Evolutionary conservation across 108 stramenopile genomes (phyloP).

Genomic region (Nitzschia sp.): DNA sequence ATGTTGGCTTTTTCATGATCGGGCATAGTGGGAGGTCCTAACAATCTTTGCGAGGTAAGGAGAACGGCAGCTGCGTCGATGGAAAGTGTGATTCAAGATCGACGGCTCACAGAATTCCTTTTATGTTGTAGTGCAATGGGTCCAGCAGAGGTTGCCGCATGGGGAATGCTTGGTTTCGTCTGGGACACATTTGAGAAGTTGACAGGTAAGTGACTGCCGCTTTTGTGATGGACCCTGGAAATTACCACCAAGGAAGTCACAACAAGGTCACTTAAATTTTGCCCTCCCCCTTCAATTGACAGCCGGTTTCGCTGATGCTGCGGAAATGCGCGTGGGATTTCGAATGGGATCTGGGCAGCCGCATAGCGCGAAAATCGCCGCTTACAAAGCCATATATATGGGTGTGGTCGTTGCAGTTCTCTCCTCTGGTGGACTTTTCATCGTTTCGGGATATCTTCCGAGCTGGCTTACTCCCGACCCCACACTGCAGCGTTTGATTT

Average conservation of each 20-base stretch:
- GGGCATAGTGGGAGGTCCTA: conserved; percentile 52
- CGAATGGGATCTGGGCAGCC: conserved; percentile 61
- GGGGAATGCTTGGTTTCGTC: conserved; percentile 54
- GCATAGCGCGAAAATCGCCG: conserved; percentile 39
- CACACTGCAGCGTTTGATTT: conserved; percentile 60
- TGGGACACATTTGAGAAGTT: conserved; percentile 45
- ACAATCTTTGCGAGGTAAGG: conserved; percentile 42
- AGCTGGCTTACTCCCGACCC: conserved; percentile 51
- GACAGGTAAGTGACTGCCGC: conserved; percentile 22
- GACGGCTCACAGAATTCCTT: background rate
- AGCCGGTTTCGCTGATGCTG: conserved; percentile 63
- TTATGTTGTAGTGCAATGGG: conserved; percentile 29
- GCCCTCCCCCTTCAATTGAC: too few species aligned
- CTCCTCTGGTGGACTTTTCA: conserved; percentile 27
- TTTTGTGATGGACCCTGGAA: background rate
- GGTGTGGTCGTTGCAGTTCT: conserved; percentile 33
- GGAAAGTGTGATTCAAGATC: background rate
- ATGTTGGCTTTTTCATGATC: too few species aligned
- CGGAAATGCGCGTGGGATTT: conserved; percentile 61
- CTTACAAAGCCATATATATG: conserved; percentile 62
- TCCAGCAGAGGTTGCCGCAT: conserved; percentile 67
- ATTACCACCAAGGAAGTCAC: too few species aligned
- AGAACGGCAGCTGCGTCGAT: background rate
- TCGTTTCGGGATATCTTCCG: conserved; percentile 43
- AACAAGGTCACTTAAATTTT: too few species aligned